Percentiles rank a stretch among this genome's conserved stretches.
Conservation (phyloP, 2,329 filamentous ascomycete genomes). For the Alternaria sp. region DNA sequence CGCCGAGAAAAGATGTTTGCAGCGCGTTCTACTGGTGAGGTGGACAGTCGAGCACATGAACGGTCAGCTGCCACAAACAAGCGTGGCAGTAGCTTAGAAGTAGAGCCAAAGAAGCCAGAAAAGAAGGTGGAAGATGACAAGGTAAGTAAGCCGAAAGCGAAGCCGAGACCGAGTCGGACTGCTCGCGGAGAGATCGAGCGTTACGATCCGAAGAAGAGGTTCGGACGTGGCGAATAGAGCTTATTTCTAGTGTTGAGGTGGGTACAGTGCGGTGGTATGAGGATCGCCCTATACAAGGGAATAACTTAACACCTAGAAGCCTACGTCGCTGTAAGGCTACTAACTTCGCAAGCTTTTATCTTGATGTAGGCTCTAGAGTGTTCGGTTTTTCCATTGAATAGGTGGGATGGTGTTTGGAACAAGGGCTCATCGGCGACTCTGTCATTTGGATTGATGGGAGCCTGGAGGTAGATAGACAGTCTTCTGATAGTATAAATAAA, state of each 20-base stretch:
- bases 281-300: too few relatives aligned
- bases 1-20: not conserved
- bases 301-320: too few relatives aligned
- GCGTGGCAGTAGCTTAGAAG: not conserved
- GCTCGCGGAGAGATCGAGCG: not conserved
- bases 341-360: too few relatives aligned
- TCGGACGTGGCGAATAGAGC: not conserved
- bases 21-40: not conserved
- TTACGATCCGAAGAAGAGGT: not conserved
- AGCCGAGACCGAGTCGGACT: not conserved
- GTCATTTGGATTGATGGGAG: not conserved
- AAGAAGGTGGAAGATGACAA: not conserved
- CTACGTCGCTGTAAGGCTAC: too few relatives aligned
- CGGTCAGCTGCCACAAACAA: not conserved
- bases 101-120: not conserved
- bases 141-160: not conserved
- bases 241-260: not conserved
- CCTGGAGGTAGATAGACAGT: not conserved
- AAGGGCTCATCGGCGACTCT: not conserved
- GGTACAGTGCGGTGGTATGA: not conserved
- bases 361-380: too few relatives aligned
- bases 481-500: not conserved
- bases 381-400: too few relatives aligned
- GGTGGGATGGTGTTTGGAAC: not conserved
- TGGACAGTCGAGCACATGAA: not conserved